Conservation (phyloP, 177 flowering plant genomes). For the Vitis hybrid region DNA sequence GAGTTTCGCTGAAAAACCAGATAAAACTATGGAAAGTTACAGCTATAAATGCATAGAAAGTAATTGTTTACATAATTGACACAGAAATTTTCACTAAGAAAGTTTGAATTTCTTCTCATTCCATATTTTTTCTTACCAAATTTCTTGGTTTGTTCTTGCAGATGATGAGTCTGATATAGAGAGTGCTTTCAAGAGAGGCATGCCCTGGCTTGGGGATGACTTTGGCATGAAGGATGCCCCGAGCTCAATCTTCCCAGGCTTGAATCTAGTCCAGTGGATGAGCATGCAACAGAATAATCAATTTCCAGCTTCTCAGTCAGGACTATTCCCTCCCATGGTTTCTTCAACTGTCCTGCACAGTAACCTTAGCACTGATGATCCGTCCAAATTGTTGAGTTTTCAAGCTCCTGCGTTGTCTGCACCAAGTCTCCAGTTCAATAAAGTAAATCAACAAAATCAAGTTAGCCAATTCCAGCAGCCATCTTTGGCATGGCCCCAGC, state of each 20-base stretch:
- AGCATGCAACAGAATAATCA: slow-evolving; percentile 89
- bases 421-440: slow-evolving; percentile 55
- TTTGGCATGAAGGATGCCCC: slow-evolving; percentile 72
- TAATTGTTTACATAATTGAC: too few relatives aligned
- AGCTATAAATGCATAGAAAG: too few relatives aligned
- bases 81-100: too few relatives aligned
- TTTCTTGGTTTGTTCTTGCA: slow-evolving; percentile 31
- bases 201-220: slow-evolving; percentile 96
- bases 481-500: slow-evolving; percentile 60
- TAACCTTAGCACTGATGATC: slow-evolving; percentile 59
- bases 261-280: slow-evolving; percentile 96
- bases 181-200: slow-evolving; percentile 73
- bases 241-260: slow-evolving; percentile 74
- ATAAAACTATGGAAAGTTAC: too few relatives aligned
- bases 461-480: slow-evolving; percentile 54
- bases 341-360: slow-evolving; percentile 45
- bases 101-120: background rate
- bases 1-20: too few relatives aligned
- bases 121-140: background rate
- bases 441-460: slow-evolving; percentile 49
- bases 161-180: slow-evolving; percentile 87
- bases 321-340: slow-evolving; percentile 52
- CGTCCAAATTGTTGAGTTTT: slow-evolving; percentile 77
- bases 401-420: slow-evolving; percentile 53
- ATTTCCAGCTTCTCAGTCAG: slow-evolving; percentile 61